Conservation (phyloP, 139 green algal genomes). For the Monoraphidium neglectum region DNA sequence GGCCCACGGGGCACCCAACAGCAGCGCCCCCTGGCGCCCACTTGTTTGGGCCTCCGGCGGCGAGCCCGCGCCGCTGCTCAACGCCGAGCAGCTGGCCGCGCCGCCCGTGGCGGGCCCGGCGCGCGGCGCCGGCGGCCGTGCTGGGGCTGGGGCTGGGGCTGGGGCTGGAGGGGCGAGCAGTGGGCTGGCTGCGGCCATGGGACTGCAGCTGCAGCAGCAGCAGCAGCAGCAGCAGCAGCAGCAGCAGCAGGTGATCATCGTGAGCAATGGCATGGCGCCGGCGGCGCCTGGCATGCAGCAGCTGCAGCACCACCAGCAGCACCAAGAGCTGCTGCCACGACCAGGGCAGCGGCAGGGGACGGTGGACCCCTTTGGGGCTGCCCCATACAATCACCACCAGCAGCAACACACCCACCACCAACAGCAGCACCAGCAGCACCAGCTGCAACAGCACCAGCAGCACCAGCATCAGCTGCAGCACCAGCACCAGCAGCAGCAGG, state of each 20-base stretch:
- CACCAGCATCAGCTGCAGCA: background rate
- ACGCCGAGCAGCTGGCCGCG: background rate
- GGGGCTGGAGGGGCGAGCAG: background rate
- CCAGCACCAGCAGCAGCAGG: background rate
- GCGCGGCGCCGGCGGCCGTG: background rate
- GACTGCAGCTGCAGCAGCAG: background rate
- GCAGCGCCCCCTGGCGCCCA: constrained; percentile 1
- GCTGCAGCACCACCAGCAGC: no score
- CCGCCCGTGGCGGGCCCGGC: background rate
- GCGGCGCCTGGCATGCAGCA: background rate
- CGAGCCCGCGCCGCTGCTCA: background rate
- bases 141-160: background rate
- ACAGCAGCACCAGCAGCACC: background rate
- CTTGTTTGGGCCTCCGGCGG: background rate
- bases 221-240: constrained; percentile 4
- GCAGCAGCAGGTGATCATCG: background rate
- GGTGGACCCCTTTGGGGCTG: no score
- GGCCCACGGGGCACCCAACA: background rate
- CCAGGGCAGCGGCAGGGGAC: no score
- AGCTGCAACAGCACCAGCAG: background rate
- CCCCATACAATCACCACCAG: no score
- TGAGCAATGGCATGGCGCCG: background rate
- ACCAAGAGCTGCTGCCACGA: no score
- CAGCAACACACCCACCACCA: no score
- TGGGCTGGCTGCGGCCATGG: background rate